Evolutionary conservation across 306 rosid genomes (phyloP), one percentile per base, ranked within the genome.

Genomic region (Quercus cerris): DNA sequence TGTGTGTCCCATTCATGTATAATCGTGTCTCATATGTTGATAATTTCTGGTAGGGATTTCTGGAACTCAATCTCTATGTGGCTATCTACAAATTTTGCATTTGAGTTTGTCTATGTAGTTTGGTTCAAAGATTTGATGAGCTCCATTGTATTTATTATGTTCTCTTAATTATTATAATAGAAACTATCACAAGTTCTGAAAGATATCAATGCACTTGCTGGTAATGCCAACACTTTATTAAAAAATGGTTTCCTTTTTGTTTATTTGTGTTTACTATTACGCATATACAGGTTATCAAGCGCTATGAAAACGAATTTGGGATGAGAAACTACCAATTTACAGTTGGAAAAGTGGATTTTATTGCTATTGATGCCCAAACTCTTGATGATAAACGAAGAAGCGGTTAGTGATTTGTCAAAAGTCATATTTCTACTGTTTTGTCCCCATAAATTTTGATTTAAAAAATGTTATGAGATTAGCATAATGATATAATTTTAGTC

Each of bases 311-410:
- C 71, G 81, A 85, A 81, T 91, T 91, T 59, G 94, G 97, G 64
- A 77, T 38, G 75, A 84, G 94, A 83, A 91, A 88, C 85, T 80
- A 85, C 81, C 86, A 38, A 75, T 87, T 91, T 82, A 15, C 74
- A 0, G 78, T 86, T 68, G 98, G 98, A 70, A 85, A 90, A 73
- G 97, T 91, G 57, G 92, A 91, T 86, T 93, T 93, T 71, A 44
- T 93, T 80, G 92, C 90, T 6, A 57, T 93, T 80, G 98, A 93
- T 87, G 82, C 94, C 46, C 98, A 91, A 86, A 87, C 81, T 81
- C 46, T 93, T 66, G 98, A 91, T 82, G 98, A 94, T 91, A 88
- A 79, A 66, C 68, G 61, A 13, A 56, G 54, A 61, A 81, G 71
- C 19, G 57, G 68, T 67, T 38, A 62, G 70, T 80, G 62, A 7